Conservation (phyloP, 129 eudicot genomes). For the Lonicera japonica region DNA sequence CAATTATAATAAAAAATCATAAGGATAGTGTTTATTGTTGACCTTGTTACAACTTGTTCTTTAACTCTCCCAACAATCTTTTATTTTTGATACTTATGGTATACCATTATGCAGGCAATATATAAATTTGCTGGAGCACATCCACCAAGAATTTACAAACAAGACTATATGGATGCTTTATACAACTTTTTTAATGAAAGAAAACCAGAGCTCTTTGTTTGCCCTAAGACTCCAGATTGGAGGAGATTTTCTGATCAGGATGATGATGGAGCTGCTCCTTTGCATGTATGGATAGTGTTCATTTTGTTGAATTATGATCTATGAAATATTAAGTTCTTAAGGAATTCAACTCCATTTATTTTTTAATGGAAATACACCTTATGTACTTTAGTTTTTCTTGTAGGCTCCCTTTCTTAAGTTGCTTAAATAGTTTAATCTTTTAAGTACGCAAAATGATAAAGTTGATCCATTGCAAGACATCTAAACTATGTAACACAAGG, state of each 20-base stretch:
- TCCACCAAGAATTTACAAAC: constrained; percentile 64
- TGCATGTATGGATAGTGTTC: constrained; percentile 28
- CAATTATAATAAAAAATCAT: no score
- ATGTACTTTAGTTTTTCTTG: no score
- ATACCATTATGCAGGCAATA: constrained; percentile 40
- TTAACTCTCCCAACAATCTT: constrained; percentile 1
- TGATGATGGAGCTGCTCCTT: constrained; percentile 34
- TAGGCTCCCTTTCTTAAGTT: no score
- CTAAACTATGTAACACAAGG: no score
- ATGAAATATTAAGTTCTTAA: no score
- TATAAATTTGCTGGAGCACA: constrained; percentile 47
- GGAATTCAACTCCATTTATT: no score
- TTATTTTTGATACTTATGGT: constrained; percentile 7
- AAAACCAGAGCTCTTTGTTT: constrained; percentile 35
- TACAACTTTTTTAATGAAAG: constrained; percentile 48
- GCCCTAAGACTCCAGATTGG: constrained; percentile 76
- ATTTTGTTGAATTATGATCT: not conserved
- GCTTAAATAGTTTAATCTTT: no score
- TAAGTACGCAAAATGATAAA: no score
- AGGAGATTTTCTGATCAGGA: constrained; percentile 56
- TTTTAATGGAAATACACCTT: no score
- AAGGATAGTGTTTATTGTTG: no score
- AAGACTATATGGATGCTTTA: constrained; percentile 49
- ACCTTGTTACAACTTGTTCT: not conserved
- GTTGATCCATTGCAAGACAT: no score